Percentiles rank a stretch among this genome's conserved stretches.
phyloP scores from a whole-genome alignment of 352 stramenopile genomes.

The Phytophthora sp. region DNA sequence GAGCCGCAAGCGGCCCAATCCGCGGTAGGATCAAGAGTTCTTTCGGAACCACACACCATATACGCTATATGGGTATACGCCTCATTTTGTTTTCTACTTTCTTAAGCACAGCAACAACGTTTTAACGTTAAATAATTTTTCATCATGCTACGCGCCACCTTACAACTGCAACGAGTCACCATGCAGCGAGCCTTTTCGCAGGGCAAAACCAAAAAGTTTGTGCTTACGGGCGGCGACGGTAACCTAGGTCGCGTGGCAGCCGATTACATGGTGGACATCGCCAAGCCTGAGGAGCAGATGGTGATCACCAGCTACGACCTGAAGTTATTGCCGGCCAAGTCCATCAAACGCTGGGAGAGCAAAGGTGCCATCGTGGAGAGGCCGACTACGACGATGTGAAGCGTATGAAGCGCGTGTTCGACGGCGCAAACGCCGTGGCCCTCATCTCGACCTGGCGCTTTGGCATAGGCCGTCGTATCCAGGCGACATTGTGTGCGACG shows the following conservation, averaged over 20 bases:
- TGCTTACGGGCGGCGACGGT: constrained; percentile 33
- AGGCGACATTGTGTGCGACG: constrained; percentile 24
- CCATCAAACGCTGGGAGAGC: constrained; percentile 11
- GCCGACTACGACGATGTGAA: constrained; percentile 33
- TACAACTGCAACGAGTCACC: no score
- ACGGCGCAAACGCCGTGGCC: constrained; percentile 25
- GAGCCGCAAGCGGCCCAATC: no score
- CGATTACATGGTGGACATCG: constrained; percentile 32
- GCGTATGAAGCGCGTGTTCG: constrained; percentile 27
- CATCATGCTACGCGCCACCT: no score
- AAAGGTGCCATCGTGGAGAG: constrained; percentile 26
- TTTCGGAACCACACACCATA: no score
- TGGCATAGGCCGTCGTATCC: constrained; percentile 26
- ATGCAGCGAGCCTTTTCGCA: no score
- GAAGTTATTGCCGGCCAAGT: constrained; percentile 21
- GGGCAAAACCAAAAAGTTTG: no score
- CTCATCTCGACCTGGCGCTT: constrained; percentile 38
- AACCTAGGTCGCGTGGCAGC: constrained; percentile 34
- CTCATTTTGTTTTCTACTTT: no score
- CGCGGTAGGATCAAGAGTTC: no score
- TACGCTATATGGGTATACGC: no score
- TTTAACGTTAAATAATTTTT: no score
- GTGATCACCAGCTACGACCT: constrained; percentile 39
- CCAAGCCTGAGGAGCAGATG: constrained; percentile 28
- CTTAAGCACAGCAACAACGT: no score